Conservation (phyloP, 139 green algal genomes). For the Pseudopediastrum boryanum region DNA sequence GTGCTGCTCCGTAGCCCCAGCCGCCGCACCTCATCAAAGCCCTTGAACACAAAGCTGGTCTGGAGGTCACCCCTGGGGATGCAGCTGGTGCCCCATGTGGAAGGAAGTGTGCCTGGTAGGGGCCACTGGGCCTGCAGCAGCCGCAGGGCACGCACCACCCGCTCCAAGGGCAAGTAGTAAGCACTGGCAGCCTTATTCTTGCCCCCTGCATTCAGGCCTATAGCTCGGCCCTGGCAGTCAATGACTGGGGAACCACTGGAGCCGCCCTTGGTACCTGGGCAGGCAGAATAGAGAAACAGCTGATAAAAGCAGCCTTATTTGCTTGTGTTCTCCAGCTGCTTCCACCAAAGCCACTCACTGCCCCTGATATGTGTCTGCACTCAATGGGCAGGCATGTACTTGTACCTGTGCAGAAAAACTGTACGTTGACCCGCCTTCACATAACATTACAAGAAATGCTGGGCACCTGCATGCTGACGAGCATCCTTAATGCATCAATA, state of each 20-base stretch:
- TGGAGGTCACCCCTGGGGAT: constrained; percentile 77
- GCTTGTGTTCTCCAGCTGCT: too few relatives aligned
- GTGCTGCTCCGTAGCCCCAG: constrained; percentile 80
- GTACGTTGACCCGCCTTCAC: too few relatives aligned
- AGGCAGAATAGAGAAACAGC: too few relatives aligned
- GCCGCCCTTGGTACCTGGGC: constrained; percentile 82
- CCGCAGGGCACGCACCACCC: constrained; percentile 78
- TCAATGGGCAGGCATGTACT: too few relatives aligned
- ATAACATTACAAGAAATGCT: too few relatives aligned
- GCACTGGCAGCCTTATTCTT: constrained; percentile 86
- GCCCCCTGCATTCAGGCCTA: constrained; percentile 90
- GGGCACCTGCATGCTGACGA: too few relatives aligned
- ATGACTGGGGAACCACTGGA: constrained; percentile 83
- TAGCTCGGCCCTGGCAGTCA: constrained; percentile 74
- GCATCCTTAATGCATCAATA: too few relatives aligned
- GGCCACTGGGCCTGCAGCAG: constrained; percentile 40
- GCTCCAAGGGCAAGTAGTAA: constrained; percentile 91
- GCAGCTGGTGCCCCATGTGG: constrained; percentile 41
- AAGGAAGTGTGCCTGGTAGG: not conserved
- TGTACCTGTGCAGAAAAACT: too few relatives aligned
- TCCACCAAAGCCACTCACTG: too few relatives aligned
- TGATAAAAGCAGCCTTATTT: too few relatives aligned
- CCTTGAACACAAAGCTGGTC: constrained; percentile 88
- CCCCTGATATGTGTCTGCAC: too few relatives aligned
- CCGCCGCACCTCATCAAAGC: constrained; percentile 90